These are phyloP conservation scores for Trichoderma gracile DNA, from an alignment of 2,329 filamentous ascomycete genomes.

Conservation along the genomic window DNA sequence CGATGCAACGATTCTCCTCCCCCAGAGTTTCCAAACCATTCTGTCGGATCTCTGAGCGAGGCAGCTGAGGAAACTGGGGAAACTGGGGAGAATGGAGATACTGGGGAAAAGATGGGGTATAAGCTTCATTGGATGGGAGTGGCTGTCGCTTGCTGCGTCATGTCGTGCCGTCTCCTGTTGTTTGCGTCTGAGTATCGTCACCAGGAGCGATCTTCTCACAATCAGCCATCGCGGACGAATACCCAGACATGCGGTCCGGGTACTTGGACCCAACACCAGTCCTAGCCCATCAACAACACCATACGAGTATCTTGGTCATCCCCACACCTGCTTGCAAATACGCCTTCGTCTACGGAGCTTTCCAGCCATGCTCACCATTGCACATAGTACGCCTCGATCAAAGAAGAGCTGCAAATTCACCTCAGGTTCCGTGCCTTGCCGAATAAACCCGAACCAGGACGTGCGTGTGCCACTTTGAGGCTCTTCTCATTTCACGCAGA, in stretches of 20 bases:
- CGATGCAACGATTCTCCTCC: conserved; percentile 15
- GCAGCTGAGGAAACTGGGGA: background rate
- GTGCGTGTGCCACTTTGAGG: background rate
- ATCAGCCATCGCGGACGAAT: background rate
- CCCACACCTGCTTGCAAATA: conserved; percentile 9
- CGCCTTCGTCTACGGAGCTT: background rate
- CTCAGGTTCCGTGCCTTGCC: background rate
- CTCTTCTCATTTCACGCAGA: background rate
- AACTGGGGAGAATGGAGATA: background rate
- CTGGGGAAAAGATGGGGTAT: conserved; percentile 13
- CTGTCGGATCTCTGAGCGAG: conserved; percentile 13
- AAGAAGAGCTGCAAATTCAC: background rate
- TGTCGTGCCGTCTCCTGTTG: background rate
- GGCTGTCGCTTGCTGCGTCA: background rate
- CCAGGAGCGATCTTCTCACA: background rate
- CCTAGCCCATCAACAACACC: background rate
- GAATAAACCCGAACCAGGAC: background rate
- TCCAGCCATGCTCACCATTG: too few species aligned
- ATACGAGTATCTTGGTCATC: background rate
- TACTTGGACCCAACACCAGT: background rate
- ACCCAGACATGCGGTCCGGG: background rate
- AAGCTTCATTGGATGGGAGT: background rate
- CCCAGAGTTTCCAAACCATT: conserved; percentile 8
- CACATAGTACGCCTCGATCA: background rate
- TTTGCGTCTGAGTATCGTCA: background rate